phyloP scores from a whole-genome alignment of 2,329 filamentous ascomycete species.

The Drechslera avenae region DNA sequence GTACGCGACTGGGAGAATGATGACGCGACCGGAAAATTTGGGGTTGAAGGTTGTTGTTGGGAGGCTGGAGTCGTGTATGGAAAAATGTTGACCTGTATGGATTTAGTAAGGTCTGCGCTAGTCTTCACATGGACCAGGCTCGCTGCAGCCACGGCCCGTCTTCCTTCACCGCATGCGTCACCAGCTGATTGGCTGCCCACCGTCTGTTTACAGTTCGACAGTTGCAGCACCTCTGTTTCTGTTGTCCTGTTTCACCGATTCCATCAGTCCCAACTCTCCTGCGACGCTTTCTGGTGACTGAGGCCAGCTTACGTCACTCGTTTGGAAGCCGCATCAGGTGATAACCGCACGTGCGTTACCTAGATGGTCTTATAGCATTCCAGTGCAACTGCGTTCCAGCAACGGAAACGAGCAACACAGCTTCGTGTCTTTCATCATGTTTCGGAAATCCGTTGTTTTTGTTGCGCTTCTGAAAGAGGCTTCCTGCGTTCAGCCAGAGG shows the following conservation, averaged over 20 bases:
- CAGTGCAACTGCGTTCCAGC: not conserved
- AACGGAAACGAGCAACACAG: conserved; percentile 1
- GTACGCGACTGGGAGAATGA: conserved; percentile 16
- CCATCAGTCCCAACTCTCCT: not conserved
- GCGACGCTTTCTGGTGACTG: not conserved
- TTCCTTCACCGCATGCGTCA: conserved; percentile 19
- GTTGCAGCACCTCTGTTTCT: conserved; percentile 4
- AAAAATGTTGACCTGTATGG: conserved; percentile 28
- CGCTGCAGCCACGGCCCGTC: conserved; percentile 14
- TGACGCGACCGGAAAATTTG: conserved; percentile 22
- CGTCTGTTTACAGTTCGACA: conserved; percentile 9
- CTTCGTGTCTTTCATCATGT: conserved; percentile 22
- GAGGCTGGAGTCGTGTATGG: conserved; percentile 36
- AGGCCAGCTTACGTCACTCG: conserved; percentile 5
- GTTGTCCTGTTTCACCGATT: not conserved
- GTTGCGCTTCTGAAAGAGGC: conserved; percentile 51
- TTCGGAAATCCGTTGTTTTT: conserved; percentile 18
- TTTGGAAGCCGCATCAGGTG: conserved; percentile 7
- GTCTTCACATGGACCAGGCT: conserved; percentile 6
- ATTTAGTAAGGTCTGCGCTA: conserved; percentile 15
- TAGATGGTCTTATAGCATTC: conserved; percentile 22
- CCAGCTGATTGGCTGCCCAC: conserved; percentile 20
- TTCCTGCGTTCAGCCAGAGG: conserved; percentile 71
- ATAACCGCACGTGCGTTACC: conserved; percentile 13
- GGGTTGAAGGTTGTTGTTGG: conserved; percentile 17